Evolutionary conservation across 2,329 filamentous ascomycete species (phyloP).

Genomic region (Neurospora crassa): DNA sequence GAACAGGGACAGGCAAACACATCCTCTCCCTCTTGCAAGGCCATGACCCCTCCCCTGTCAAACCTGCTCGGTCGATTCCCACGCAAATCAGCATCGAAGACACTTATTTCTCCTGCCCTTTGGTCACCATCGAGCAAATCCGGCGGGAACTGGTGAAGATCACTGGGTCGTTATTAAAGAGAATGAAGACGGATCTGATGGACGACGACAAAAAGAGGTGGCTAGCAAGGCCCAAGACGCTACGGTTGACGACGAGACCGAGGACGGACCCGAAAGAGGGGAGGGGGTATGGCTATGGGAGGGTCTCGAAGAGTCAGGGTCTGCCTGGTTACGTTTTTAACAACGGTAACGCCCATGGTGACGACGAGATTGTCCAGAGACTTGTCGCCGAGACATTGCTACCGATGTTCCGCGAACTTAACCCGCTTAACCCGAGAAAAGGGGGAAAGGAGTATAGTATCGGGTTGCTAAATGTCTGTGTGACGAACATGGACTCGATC

Average conservation of each 20-base stretch:
- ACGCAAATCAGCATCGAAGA: constrained; percentile 93
- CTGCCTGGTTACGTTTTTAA: constrained; percentile 69
- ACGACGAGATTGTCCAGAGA: constrained; percentile 45
- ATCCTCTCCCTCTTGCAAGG: constrained; percentile 57
- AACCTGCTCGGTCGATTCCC: constrained; percentile 60
- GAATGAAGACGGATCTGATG: constrained; percentile 71
- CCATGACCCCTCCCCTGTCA: constrained; percentile 65
- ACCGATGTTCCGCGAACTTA: constrained; percentile 64
- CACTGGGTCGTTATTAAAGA: constrained; percentile 58
- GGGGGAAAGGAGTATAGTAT: constrained; percentile 55
- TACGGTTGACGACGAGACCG: constrained; percentile 71
- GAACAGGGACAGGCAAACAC: background rate
- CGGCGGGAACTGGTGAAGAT: constrained; percentile 59
- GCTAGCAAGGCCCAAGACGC: constrained; percentile 71
- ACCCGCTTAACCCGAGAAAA: constrained; percentile 35
- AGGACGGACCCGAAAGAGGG: constrained; percentile 23
- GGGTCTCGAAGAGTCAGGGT: constrained; percentile 61
- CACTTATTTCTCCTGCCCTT: constrained; percentile 55
- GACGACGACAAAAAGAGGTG: constrained; percentile 46
- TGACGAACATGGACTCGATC: constrained; percentile 60
- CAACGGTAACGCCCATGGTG: too few species aligned
- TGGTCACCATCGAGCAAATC: constrained; percentile 57
- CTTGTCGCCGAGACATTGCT: constrained; percentile 61
- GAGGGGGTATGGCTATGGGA: constrained; percentile 50
- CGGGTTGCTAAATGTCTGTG: constrained; percentile 77